A percentile compares a stretch with the other conserved stretches of the same genome.
These are phyloP conservation scores for Geranium rotundifolium DNA, from an alignment of 345 rosid species.

Conservation along the genomic window DNA sequence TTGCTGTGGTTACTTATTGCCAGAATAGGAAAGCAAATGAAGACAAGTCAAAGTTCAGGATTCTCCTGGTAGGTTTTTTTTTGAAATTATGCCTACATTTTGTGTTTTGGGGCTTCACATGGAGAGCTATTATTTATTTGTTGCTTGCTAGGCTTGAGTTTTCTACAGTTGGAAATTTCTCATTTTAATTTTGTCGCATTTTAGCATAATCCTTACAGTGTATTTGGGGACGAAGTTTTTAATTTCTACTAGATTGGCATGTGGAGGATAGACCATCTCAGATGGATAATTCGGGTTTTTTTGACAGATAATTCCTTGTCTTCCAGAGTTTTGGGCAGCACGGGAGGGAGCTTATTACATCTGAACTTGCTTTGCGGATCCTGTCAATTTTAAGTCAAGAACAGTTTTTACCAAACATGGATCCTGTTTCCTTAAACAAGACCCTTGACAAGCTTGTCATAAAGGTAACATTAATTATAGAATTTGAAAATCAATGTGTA, in stretches of 20 bases:
- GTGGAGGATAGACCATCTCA: slow-evolving; percentile 29
- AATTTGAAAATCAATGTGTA: too few species aligned
- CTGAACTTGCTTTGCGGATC: slow-evolving; percentile 76
- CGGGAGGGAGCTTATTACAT: slow-evolving; percentile 88
- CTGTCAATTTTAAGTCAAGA: slow-evolving; percentile 82
- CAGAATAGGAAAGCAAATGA: slow-evolving; percentile 27
- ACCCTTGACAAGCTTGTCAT: slow-evolving; percentile 60
- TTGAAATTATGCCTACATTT: too few species aligned
- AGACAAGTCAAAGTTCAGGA: slow-evolving; percentile 65
- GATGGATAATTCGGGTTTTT: slow-evolving; percentile 47
- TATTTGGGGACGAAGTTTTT: slow-evolving; percentile 4
- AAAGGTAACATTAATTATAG: slow-evolving; percentile 35
- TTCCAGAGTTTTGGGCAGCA: slow-evolving; percentile 99
- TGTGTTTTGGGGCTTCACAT: too few species aligned
- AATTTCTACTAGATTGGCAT: too few species aligned
- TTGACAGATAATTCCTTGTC: slow-evolving; percentile 98
- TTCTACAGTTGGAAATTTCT: too few species aligned
- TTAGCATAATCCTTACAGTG: background rate
- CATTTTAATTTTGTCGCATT: background rate
- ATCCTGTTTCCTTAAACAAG: slow-evolving; percentile 30
- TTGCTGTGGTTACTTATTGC: slow-evolving; percentile 58
- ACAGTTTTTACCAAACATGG: slow-evolving; percentile 47
- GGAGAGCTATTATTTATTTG: too few species aligned
- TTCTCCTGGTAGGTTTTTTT: slow-evolving; percentile 74
- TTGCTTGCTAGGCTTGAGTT: too few species aligned